Conservation (phyloP, 2,329 filamentous ascomycete genomes). For the Ascochyta fabae region DNA sequence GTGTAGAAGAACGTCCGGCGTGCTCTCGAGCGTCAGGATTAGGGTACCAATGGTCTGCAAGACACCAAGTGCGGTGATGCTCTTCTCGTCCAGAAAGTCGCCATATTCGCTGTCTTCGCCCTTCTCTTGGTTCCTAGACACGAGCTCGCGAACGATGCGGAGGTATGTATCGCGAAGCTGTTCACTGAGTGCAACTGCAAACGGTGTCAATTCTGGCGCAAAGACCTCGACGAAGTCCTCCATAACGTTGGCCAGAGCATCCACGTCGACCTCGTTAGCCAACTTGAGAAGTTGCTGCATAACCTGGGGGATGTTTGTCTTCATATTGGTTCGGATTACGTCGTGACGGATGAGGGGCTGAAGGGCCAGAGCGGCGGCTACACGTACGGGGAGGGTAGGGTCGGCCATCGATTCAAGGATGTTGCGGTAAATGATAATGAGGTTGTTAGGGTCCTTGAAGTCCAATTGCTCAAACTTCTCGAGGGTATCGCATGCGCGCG, state of each 20-base stretch:
- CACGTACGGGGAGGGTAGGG: constrained; percentile 87
- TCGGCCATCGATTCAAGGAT: constrained; percentile 98
- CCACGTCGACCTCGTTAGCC: constrained; percentile 96
- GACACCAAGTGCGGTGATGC: constrained; percentile 94
- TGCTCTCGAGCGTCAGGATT: constrained; percentile 95
- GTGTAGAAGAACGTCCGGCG: constrained; percentile 90
- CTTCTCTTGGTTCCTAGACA: constrained; percentile 81
- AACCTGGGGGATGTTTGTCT: constrained; percentile 96
- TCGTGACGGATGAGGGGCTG: constrained; percentile 97
- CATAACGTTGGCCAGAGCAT: constrained; percentile 98
- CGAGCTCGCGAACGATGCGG: constrained; percentile 86
- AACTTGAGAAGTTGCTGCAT: constrained; percentile 98
- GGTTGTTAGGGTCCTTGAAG: constrained; percentile 95
- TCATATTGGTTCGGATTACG: constrained; percentile 92
- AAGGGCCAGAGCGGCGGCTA: constrained; percentile 90
- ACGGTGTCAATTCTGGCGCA: constrained; percentile 93
- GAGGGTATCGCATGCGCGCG: constrained; percentile 93
- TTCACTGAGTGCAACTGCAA: constrained; percentile 93
- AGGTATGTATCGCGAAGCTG: constrained; percentile 96
- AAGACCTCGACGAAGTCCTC: constrained; percentile 99
- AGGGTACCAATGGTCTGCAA: constrained; percentile 97
- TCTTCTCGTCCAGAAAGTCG: constrained; percentile 97
- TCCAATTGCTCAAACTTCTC: constrained; percentile 98
- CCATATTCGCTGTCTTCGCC: constrained; percentile 80
- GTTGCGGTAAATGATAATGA: constrained; percentile 94